Base-by-base conservation (phyloP, 768 basidiomycete species). In the Tulasnella sp. region DNA sequence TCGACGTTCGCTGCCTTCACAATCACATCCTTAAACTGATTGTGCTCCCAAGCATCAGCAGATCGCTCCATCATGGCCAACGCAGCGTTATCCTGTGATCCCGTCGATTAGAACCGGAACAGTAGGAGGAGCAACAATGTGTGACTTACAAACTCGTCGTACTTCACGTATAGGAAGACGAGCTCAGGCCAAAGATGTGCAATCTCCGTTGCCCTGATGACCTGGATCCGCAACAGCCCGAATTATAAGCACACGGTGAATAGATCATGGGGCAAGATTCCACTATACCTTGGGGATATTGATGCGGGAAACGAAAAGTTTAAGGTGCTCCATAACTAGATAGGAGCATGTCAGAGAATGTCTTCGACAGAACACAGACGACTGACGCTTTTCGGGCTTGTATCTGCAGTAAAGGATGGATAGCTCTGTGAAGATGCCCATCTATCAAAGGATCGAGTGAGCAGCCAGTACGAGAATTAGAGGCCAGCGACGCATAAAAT, bases 1-100 rank as follows among this genome's bases (percentile, higher is more conserved):
- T 99, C 96, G 62, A 98, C 81, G 67, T 99, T 99, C 49, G 96
- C 94, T 21, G 87, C 93, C 61, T 93, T 88, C 68, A 97, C 89
- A 57, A 96, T 80, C 59, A 96, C 85, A 65, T 98, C 96, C 78
- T 98, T 98, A 84, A 99, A 99, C 71, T 97, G 94, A 67, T 91
- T 93, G 74, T 99, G 96, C 59, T 99, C 96, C 93, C 93, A 99
- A 50, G 92, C 92, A 71, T 96, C 92, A n/a, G 90, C 81, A 1
- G 96, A 89, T 19, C 93, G 85, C 70, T 99, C 96, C 70, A 98
- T 97, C 93, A 98, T 99, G 3, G 92, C 91, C 64, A 98, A 76
- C 38, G 94, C 90, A 30, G 96, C 94, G 67, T 99, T 98, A 70
- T 98, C 96, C 82, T 91, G 51, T 7, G 38, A 34, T 12, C 42